Conservation (phyloP, 805 yeast genomes). For the Blastobotrys mokoenaii region DNA sequence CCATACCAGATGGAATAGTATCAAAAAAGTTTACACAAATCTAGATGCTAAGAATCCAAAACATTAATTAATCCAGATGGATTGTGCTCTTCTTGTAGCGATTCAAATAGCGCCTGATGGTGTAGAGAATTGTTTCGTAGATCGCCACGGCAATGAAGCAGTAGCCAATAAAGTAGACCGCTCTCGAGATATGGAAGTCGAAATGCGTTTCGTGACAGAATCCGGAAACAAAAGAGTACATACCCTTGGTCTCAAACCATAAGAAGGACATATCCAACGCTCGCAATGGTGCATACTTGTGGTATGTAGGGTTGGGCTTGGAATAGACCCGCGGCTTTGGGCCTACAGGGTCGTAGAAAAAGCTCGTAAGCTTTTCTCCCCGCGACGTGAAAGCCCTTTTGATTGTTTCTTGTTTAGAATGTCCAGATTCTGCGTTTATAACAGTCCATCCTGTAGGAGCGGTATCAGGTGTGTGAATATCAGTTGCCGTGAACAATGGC, state of each 20-base stretch:
- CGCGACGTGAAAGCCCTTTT: constrained; percentile 1
- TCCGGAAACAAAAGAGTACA: constrained; percentile 21
- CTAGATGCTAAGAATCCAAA: no score
- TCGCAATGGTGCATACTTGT: constrained; percentile 15
- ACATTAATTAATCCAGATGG: no score
- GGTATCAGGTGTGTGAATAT: constrained; percentile 13
- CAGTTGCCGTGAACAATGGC: constrained; percentile 17
- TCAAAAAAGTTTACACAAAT: no score
- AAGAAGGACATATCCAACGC: constrained; percentile 17
- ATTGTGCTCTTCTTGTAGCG: no score
- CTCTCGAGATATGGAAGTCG: constrained; percentile 11
- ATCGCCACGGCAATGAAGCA: no score
- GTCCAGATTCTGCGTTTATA: constrained; percentile 3
- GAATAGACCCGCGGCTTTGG: constrained; percentile 13
- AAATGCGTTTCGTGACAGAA: constrained; percentile 18
- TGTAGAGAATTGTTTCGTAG: no score
- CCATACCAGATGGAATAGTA: no score
- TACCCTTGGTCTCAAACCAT: constrained; percentile 18
- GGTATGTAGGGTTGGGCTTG: constrained; percentile 10
- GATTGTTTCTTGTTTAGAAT: constrained; percentile 8
- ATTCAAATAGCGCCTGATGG: no score
- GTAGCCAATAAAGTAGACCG: not conserved
- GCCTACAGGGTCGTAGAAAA: constrained; percentile 17
- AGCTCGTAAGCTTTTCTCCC: constrained; percentile 3
- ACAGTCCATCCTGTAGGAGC: constrained; percentile 18